Evolutionary conservation across 441 rosid genomes (phyloP), one percentile per base, ranked within the genome.

Genomic region (Eutrema salsugineum): DNA sequence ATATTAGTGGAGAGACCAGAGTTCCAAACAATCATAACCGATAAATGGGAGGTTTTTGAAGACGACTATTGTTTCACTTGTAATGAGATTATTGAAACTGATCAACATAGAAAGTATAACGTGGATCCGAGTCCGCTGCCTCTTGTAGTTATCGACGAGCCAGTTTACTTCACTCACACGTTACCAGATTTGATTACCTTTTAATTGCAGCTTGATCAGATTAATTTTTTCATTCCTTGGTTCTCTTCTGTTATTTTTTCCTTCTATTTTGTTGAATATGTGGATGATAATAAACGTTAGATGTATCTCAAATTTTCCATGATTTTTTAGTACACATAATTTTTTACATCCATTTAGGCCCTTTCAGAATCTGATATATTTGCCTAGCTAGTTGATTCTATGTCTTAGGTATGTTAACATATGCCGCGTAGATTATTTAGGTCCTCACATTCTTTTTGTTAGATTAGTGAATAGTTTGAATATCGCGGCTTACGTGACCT

Each of bases 41-140:
- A 89, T 17, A 79, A 85, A 81, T 91, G 97, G 97, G 90, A 83
- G 66, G 67, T 85, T 38, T 91, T 91, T 28, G 89, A 91, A 11
- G 91, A 91, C n/a, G 86, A 87, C 20, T 42, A 27, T 44, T 70
- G 51, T 54, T 38, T 57, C 30, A 30, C 67, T 40, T 28, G n/a
- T 19, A 39, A 22, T 10, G 65, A 73, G 35, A 67, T 39, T 33
- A 40, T 44, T 53, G 63, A 68, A 68, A 46, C 27, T 60, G 73
- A 68, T 60, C 69, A 61, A 32, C 10, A 39, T 38, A 75, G 59
- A 44, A 22, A 2, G 1, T 43, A n/a, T 61, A 27, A 75, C 69
- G 69, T 59, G 60, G 68, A 75, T 60, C 50, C 42, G 3, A 50
- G 49, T 74, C 40, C 19, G n/a, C 14, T 57, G 8, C 79, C 88